Conservation (phyloP, 495 filamentous ascomycete genomes). For the Talaromyces liani region DNA sequence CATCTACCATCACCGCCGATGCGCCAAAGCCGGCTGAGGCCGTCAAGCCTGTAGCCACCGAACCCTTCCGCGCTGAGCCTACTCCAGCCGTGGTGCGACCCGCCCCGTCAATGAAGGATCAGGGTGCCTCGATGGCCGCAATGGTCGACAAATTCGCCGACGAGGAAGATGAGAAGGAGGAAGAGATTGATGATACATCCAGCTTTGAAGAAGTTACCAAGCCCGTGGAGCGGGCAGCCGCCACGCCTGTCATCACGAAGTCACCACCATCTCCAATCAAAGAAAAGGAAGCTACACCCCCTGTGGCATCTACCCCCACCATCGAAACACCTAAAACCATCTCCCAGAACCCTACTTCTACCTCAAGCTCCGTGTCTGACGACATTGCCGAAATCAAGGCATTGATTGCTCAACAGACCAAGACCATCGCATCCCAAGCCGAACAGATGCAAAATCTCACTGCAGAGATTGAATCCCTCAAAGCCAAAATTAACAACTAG, state of each 20-base stretch:
- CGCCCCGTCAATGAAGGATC: slow-evolving; percentile 67
- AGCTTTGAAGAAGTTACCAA: slow-evolving; percentile 81
- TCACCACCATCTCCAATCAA: slow-evolving; percentile 23
- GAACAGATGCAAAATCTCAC: slow-evolving; percentile 37
- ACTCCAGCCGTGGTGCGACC: slow-evolving; percentile 42
- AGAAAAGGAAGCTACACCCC: slow-evolving; percentile 9
- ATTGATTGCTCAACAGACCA: slow-evolving; percentile 37
- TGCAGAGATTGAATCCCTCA: slow-evolving; percentile 38
- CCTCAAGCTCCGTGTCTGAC: slow-evolving; percentile 20
- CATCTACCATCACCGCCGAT: slow-evolving; percentile 31
- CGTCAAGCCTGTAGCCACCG: slow-evolving; percentile 27
- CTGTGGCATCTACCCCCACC: slow-evolving; percentile 16
- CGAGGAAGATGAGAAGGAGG: slow-evolving; percentile 49
- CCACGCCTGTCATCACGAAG: slow-evolving; percentile 11
- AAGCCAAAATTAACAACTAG: slow-evolving; percentile 26
- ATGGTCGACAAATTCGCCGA: slow-evolving; percentile 83
- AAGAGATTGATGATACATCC: slow-evolving; percentile 59
- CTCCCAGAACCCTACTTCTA: slow-evolving; percentile 1
- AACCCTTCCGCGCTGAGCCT: slow-evolving; percentile 25
- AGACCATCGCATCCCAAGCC: slow-evolving; percentile 36
- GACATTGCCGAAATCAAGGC: slow-evolving; percentile 40
- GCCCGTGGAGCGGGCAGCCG: slow-evolving; percentile 42
- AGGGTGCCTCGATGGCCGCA: slow-evolving; percentile 74
- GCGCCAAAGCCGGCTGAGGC: slow-evolving; percentile 44
- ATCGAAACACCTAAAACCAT: slow-evolving; percentile 13